Conservation (phyloP, 2,329 filamentous ascomycete genomes). For the Bipolaris bicolor region DNA sequence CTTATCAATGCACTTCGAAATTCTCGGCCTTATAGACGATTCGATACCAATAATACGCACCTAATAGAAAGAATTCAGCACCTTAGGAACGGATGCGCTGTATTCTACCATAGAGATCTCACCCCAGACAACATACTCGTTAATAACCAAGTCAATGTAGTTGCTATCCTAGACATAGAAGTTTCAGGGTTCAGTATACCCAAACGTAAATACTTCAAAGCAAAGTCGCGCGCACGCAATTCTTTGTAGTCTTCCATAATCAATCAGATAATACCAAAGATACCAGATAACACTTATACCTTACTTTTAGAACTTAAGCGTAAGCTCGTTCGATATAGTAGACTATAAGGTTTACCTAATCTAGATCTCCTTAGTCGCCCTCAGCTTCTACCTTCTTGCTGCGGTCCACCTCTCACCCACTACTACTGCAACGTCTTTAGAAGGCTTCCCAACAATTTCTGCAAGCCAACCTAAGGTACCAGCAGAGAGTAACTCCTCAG, state of each 20-base stretch:
- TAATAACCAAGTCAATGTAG: conserved; percentile 16
- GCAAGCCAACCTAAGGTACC: conserved; percentile 4
- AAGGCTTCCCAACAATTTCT: conserved; percentile 10
- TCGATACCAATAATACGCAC: conserved; percentile 8
- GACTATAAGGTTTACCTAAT: conserved; percentile 5
- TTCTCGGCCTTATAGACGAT: conserved; percentile 17
- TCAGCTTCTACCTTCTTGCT: conserved; percentile 8
- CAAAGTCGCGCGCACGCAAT: conserved; percentile 16
- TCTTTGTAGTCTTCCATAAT: conserved; percentile 18
- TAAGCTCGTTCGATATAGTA: conserved; percentile 16
- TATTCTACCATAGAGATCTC: conserved; percentile 24
- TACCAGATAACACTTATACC: conserved; percentile 8
- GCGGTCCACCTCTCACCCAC: conserved; percentile 6
- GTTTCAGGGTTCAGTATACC: conserved; percentile 27
- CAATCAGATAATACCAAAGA: conserved; percentile 8
- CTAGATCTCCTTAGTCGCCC: background rate
- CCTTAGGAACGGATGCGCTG: conserved; percentile 8
- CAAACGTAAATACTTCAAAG: conserved; percentile 28
- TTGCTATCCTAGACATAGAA: conserved; percentile 26
- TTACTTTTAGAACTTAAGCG: conserved; percentile 12
- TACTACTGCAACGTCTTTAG: conserved; percentile 5
- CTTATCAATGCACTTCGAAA: conserved; percentile 20
- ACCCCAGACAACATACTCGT: conserved; percentile 20
- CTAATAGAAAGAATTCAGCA: conserved; percentile 14
- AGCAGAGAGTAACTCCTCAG: conserved; percentile 8